Conservation (phyloP, 768 basidiomycete genomes). For the Imleria badia region DNA sequence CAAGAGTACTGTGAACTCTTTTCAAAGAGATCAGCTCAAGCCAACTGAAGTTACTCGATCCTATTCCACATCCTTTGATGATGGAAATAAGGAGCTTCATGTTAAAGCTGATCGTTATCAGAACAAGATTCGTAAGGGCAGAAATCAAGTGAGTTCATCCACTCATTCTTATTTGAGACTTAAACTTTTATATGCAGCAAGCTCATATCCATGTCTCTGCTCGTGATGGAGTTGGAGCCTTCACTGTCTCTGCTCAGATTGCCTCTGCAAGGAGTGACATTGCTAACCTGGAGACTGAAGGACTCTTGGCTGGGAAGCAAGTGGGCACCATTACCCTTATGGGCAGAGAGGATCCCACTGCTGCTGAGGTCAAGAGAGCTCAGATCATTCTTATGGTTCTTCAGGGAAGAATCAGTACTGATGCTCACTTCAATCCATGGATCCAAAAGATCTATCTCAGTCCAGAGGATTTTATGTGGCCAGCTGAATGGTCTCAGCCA, state of each 20-base stretch:
- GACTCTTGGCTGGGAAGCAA: slow-evolving; percentile 30
- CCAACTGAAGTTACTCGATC: slow-evolving; percentile 24
- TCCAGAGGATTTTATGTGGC: slow-evolving; percentile 36
- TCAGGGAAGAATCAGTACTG: slow-evolving; percentile 32
- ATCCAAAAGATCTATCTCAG: slow-evolving; percentile 35
- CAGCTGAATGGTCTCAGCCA: slow-evolving; percentile 31
- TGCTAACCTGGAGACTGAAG: slow-evolving; percentile 23
- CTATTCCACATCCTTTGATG: slow-evolving; percentile 16
- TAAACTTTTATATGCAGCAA: slow-evolving; percentile 10
- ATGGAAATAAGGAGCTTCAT: slow-evolving; percentile 12
- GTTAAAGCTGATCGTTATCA: slow-evolving; percentile 30
- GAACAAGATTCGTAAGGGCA: slow-evolving; percentile 30
- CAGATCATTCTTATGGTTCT: slow-evolving; percentile 33
- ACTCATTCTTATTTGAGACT: background rate
- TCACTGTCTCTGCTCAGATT: slow-evolving; percentile 22
- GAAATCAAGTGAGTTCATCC: slow-evolving; percentile 36
- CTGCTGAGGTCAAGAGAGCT: slow-evolving; percentile 49
- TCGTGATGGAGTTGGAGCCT: slow-evolving; percentile 19
- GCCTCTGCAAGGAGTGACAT: slow-evolving; percentile 7
- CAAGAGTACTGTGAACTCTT: slow-evolving; percentile 24
- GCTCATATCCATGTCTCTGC: slow-evolving; percentile 25
- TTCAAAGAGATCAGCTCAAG: slow-evolving; percentile 29
- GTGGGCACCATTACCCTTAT: slow-evolving; percentile 43
- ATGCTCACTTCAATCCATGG: slow-evolving; percentile 37
- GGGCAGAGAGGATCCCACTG: slow-evolving; percentile 57